A percentile compares a stretch with the other conserved stretches of the same genome.
Conservation (phyloP, 169 alveolate species). For the Plasmodium cynomolgi region DNA sequence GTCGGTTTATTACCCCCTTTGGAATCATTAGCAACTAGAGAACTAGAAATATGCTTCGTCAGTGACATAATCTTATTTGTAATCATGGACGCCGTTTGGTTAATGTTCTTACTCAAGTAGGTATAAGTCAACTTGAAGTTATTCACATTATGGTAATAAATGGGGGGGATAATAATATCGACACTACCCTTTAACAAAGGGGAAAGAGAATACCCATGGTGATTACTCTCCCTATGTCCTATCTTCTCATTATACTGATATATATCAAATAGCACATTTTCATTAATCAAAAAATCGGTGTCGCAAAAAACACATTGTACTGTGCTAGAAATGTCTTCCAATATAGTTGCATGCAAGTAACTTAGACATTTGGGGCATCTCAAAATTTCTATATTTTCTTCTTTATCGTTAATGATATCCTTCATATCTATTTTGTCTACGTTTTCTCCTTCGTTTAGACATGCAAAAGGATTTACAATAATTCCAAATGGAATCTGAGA, state of each 20-base stretch:
- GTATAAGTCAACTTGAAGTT: slow-evolving; percentile 41
- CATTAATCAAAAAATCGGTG: slow-evolving; percentile 73
- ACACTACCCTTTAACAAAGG: slow-evolving; percentile 81
- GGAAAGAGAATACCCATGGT: slow-evolving; percentile 17
- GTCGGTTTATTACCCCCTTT: neutral
- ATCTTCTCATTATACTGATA: slow-evolving; percentile 62
- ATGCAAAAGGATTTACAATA: slow-evolving; percentile 85
- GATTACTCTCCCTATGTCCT: slow-evolving; percentile 9
- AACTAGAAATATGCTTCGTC: slow-evolving; percentile 63
- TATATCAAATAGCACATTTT: slow-evolving; percentile 72
- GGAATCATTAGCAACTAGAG: slow-evolving; percentile 20
- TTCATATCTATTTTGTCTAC: slow-evolving; percentile 79
- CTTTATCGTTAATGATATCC: slow-evolving; percentile 76
- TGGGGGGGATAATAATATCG: slow-evolving; percentile 81
- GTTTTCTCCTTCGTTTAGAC: slow-evolving; percentile 66
- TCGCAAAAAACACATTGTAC: slow-evolving; percentile 81
- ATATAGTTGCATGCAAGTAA: slow-evolving; percentile 80
- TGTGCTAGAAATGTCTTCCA: slow-evolving; percentile 61
- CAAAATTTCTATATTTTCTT: slow-evolving; percentile 76
- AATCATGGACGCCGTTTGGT: slow-evolving; percentile 67
- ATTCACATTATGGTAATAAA: slow-evolving; percentile 68
- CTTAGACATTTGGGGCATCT: slow-evolving; percentile 83
- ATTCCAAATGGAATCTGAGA: slow-evolving; percentile 81
- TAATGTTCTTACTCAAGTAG: slow-evolving; percentile 32
- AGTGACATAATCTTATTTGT: slow-evolving; percentile 65